Conservation (phyloP, 805 yeast genomes). For the Ogataea ganodermae region DNA sequence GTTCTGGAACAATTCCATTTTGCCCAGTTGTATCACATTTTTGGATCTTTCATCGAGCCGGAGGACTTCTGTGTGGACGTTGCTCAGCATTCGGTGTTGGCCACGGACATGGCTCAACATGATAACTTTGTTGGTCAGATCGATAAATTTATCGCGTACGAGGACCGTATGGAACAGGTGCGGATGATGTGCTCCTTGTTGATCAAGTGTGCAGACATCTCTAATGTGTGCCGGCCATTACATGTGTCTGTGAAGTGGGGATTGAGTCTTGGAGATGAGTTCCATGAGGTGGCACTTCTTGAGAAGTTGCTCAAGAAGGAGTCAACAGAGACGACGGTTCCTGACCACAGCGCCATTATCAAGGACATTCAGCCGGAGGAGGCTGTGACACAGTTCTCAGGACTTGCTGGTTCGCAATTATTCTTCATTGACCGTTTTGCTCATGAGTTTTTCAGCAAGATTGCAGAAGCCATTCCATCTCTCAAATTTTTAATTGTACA, state of each 20-base stretch:
- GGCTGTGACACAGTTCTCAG: constrained; percentile 48
- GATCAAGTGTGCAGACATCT: constrained; percentile 93
- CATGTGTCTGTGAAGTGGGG: constrained; percentile 86
- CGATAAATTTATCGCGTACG: constrained; percentile 32
- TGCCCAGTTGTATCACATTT: constrained; percentile 55
- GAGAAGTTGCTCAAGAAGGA: constrained; percentile 37
- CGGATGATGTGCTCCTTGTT: constrained; percentile 62
- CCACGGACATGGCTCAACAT: constrained; percentile 95
- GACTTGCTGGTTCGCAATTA: constrained; percentile 69
- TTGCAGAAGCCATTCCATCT: constrained; percentile 62
- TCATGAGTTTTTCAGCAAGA: constrained; percentile 66
- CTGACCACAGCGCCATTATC: constrained; percentile 11
- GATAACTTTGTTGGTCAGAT: constrained; percentile 64
- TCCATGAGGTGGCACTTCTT: constrained; percentile 61
- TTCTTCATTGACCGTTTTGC: constrained; percentile 87
- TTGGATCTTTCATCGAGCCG: constrained; percentile 19
- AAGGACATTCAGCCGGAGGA: constrained; percentile 39
- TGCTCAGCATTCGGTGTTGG: constrained; percentile 45
- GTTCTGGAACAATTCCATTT: constrained; percentile 84
- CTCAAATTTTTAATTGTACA: constrained; percentile 57
- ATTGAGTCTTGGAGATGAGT: constrained; percentile 71
- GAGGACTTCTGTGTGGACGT: constrained; percentile 11
- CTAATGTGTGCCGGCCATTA: constrained; percentile 85
- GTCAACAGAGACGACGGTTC: constrained; percentile 11
- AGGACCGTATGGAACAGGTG: constrained; percentile 29